Evolutionary conservation across 1,284 basidiomycete species (phyloP), one percentile per base, ranked within the genome.

Genomic region (Sanghuangporus sanghuang): DNA sequence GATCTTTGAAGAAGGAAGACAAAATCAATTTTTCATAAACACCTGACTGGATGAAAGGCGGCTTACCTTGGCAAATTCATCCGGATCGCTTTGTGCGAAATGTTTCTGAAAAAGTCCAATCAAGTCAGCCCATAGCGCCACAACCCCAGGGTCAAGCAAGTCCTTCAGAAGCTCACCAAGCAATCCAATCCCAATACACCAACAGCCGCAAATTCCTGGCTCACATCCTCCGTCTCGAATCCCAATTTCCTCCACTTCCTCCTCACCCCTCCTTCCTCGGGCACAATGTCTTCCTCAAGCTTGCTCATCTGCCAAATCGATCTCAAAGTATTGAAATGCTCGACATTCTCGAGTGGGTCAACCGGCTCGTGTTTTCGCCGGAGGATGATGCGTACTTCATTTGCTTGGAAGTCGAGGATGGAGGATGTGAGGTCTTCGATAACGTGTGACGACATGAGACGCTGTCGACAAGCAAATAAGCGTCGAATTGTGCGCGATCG

Each of bases 371-470:
- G 86, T 74, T 96, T 93, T 73, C 89, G 89, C 58, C 88, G 85
- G 70, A 93, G 89, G 1, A 89, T 87, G 16, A 95, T 85, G 35
- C 91, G 84, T 61, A 93, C 82, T 69, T 95, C 86, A 73, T 94
- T 94, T 48, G 90, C 87, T 79, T 97, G 95, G 74, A 96, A 97
- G 70, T 96, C 92, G 63, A 96, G 82, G 60, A 97, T 93, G 66
- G 89, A 91, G 0, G 90, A 93, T 3, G 89, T 87, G 54, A 94
- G 78, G 72, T 96, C 93, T 68, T 96, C 93, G 50, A 90, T 86
- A 27, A 89, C 89, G 71, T 92, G 92, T 16, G 90, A 82, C 14
- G 92, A 89, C 88, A 97, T 96, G 38, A 95, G 80, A 63, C 90
- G 87, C 93, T 95, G 70, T 23, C 49, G 67, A 32, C 35, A 49